These are phyloP conservation scores for Petasospora fabianii DNA, from an alignment of 1,139 yeast genomes.

Conservation along the genomic window DNA sequence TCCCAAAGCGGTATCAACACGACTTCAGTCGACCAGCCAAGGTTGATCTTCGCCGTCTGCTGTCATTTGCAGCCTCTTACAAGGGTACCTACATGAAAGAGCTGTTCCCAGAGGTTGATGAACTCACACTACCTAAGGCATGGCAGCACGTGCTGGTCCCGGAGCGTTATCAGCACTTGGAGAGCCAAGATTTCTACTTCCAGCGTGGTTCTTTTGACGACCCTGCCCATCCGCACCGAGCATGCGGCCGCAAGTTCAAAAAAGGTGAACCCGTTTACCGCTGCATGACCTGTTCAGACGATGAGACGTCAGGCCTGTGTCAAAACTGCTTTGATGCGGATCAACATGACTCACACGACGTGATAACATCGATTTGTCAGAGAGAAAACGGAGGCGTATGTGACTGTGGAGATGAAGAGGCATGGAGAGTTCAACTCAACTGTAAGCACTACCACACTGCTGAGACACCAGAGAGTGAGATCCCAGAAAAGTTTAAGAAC, in stretches of 20 bases:
- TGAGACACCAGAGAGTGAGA: conserved; percentile 21
- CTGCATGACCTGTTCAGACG: conserved; percentile 78
- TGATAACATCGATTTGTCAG: conserved; percentile 67
- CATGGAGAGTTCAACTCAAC: conserved; percentile 56
- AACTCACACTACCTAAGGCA: conserved; percentile 24
- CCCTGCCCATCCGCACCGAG: conserved; percentile 60
- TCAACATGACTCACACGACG: conserved; percentile 72
- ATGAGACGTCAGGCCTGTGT: conserved; percentile 86
- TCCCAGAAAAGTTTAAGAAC: conserved; percentile 37
- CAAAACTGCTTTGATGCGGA: conserved; percentile 69
- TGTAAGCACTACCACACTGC: conserved; percentile 41
- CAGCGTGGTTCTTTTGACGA: conserved; percentile 34
- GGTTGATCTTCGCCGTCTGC: conserved; percentile 42
- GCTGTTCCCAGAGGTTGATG: conserved; percentile 44
- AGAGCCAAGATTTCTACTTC: conserved; percentile 23
- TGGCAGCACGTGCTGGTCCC: conserved; percentile 35
- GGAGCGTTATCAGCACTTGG: conserved; percentile 23
- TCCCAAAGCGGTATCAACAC: conserved; percentile 23
- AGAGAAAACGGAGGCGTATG: conserved; percentile 91
- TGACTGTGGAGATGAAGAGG: conserved; percentile 90
- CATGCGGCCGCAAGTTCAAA: conserved; percentile 73
- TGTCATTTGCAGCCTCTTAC: conserved; percentile 49
- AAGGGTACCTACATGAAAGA: conserved; percentile 46
- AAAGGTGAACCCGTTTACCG: conserved; percentile 87
- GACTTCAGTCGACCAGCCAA: conserved; percentile 19